phyloP scores from a whole-genome alignment of 768 basidiomycete species.

The Phlebiopsis flavidoalba region DNA sequence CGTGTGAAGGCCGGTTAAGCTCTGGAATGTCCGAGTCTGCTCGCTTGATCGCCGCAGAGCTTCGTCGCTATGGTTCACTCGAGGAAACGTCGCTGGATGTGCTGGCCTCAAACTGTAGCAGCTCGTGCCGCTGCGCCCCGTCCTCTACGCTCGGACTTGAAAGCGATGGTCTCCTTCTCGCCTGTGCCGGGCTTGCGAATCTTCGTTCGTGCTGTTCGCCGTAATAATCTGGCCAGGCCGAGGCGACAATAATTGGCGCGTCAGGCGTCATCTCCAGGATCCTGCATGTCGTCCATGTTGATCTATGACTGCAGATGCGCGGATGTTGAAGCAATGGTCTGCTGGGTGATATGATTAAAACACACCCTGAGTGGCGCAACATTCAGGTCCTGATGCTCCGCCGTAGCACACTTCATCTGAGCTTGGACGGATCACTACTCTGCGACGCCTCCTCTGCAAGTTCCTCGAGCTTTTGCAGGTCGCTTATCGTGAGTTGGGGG shows the following conservation, averaged over 20 bases:
- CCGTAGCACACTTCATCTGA: slow-evolving; percentile 73
- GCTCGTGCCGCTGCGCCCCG: slow-evolving; percentile 26
- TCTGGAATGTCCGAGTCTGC: slow-evolving; percentile 42
- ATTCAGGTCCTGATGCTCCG: slow-evolving; percentile 87
- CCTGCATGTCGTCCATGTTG: slow-evolving; percentile 63
- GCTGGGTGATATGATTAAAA: slow-evolving; percentile 6
- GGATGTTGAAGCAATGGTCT: background rate
- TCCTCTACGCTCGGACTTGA: slow-evolving; percentile 44
- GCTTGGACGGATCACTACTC: slow-evolving; percentile 76
- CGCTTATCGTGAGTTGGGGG: slow-evolving; percentile 87
- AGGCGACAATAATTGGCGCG: slow-evolving; percentile 85
- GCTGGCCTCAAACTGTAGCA: slow-evolving; percentile 39
- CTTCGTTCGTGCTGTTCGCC: slow-evolving; percentile 90
- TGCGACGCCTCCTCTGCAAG: slow-evolving; percentile 85
- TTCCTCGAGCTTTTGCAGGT: slow-evolving; percentile 92
- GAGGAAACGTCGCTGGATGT: slow-evolving; percentile 70
- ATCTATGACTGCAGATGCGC: slow-evolving; percentile 46
- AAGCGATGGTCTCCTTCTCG: slow-evolving; percentile 84
- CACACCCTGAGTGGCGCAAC: slow-evolving; percentile 81
- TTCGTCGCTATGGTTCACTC: slow-evolving; percentile 55
- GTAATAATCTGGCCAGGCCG: slow-evolving; percentile 85
- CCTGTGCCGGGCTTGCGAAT: slow-evolving; percentile 81
- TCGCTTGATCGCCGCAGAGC: slow-evolving; percentile 29
- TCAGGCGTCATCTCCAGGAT: slow-evolving; percentile 78
- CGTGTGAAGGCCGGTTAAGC: slow-evolving; percentile 37